These are phyloP conservation scores for Leishmania lainsoni DNA, from an alignment of 208 protist genomes.

Conservation along the genomic window DNA sequence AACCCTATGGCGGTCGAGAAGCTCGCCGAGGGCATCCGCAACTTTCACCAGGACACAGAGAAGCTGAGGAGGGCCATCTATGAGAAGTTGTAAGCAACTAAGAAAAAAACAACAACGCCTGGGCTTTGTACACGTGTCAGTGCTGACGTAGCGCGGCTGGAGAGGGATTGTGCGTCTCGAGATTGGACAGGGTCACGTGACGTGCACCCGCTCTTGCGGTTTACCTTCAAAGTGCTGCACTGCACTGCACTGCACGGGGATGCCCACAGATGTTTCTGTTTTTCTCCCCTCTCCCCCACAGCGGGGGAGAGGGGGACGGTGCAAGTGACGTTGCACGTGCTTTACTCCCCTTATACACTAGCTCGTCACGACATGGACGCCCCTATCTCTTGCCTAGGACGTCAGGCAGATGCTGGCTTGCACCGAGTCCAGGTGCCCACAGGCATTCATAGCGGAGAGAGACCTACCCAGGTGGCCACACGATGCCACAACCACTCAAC, in stretches of 20 bases:
- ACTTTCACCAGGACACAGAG: conserved; percentile 93
- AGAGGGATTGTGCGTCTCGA: background rate
- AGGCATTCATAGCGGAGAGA: background rate
- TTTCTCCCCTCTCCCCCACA: background rate
- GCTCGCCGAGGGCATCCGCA: conserved; percentile 96
- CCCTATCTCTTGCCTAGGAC: background rate
- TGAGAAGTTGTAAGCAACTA: conserved; percentile 55
- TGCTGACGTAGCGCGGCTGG: background rate
- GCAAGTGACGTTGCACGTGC: background rate
- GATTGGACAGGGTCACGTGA: background rate
- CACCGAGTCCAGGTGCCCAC: background rate
- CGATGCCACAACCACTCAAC: background rate
- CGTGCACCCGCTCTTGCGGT: background rate
- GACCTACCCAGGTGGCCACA: background rate
- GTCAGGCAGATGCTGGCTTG: background rate
- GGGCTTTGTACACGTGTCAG: background rate
- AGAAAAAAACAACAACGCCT: background rate
- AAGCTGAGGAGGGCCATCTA: conserved; percentile 87
- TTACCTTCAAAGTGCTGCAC: background rate
- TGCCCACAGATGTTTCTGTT: background rate
- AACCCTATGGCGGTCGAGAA: conserved; percentile 98
- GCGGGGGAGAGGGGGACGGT: background rate
- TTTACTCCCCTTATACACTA: background rate
- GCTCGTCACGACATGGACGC: background rate
- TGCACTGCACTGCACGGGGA: too few species aligned